These are phyloP conservation scores for Kwoniella sp. DNA, from an alignment of 768 basidiomycete species.

Conservation along the genomic window DNA sequence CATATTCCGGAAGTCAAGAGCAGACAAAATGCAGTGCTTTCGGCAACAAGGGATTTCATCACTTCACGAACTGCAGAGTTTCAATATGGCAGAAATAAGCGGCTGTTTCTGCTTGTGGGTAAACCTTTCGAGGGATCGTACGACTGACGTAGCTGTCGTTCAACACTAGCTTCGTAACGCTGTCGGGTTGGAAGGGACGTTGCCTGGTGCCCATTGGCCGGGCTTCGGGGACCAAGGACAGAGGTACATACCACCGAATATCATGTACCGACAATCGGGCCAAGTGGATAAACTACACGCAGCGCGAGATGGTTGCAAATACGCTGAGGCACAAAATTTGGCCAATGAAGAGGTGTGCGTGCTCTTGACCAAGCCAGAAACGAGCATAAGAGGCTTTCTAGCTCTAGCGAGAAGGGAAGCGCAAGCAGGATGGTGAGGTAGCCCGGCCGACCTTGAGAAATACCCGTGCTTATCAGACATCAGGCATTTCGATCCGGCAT, in stretches of 20 bases:
- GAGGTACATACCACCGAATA: slow-evolving; percentile 11
- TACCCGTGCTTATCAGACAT: no score
- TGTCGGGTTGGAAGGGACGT: slow-evolving; percentile 17
- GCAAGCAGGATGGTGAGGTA: slow-evolving; percentile 23
- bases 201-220: slow-evolving; percentile 26
- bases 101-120: slow-evolving; percentile 30
- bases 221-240: slow-evolving; percentile 15
- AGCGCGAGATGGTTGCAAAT: no score
- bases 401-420: slow-evolving; percentile 36
- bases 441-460: no score
- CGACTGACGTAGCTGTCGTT: not conserved
- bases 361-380: slow-evolving; percentile 21
- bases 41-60: slow-evolving; percentile 32
- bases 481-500: slow-evolving; percentile 37
- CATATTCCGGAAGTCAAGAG: not conserved
- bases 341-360: slow-evolving; percentile 30
- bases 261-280: no score
- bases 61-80: slow-evolving; percentile 29
- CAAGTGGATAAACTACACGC: no score
- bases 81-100: slow-evolving; percentile 21
- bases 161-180: slow-evolving; percentile 19
- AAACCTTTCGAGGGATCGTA: not conserved
- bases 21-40: slow-evolving; percentile 30
- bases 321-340: no score
- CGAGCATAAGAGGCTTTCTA: slow-evolving; percentile 34